Evolutionary conservation across 495 filamentous ascomycete genomes (phyloP).

Genomic region (Friedmanniomyces endolithicus): DNA sequence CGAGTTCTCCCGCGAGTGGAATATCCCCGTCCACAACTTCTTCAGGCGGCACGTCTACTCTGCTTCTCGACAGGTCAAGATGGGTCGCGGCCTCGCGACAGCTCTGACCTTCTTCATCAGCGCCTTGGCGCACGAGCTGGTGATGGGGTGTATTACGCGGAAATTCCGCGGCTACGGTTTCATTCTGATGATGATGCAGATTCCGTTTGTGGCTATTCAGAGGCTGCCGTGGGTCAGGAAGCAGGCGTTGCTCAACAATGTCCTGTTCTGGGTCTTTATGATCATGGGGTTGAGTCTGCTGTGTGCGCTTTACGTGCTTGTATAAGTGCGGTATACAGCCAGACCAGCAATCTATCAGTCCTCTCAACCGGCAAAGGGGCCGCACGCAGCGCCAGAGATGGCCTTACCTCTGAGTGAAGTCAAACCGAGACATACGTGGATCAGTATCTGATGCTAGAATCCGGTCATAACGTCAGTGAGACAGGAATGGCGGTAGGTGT

Average conservation of each 20-base stretch:
- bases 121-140: slow-evolving; percentile 80
- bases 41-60: slow-evolving; percentile 89
- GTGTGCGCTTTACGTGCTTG: slow-evolving; percentile 45
- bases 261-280: slow-evolving; percentile 92
- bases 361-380: too few species aligned
- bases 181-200: slow-evolving; percentile 85
- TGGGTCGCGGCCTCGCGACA: slow-evolving; percentile 68
- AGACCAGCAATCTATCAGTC: too few species aligned
- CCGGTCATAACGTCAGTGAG: too few species aligned
- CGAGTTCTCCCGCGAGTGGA: slow-evolving; percentile 96
- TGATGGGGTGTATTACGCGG: slow-evolving; percentile 97
- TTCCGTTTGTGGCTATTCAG: slow-evolving; percentile 88
- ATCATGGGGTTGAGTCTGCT: slow-evolving; percentile 75
- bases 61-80: slow-evolving; percentile 52
- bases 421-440: too few species aligned
- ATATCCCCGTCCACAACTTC: slow-evolving; percentile 96
- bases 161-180: slow-evolving; percentile 93
- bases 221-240: slow-evolving; percentile 61
- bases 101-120: slow-evolving; percentile 86
- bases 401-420: too few species aligned
- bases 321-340: slow-evolving; percentile 22
- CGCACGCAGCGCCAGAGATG: too few species aligned
- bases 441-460: too few species aligned
- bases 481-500: too few species aligned
- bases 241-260: slow-evolving; percentile 71